These are phyloP conservation scores for Lanmaoa pseudosensibilis DNA, from an alignment of 768 basidiomycete genomes.

Conservation along the genomic window DNA sequence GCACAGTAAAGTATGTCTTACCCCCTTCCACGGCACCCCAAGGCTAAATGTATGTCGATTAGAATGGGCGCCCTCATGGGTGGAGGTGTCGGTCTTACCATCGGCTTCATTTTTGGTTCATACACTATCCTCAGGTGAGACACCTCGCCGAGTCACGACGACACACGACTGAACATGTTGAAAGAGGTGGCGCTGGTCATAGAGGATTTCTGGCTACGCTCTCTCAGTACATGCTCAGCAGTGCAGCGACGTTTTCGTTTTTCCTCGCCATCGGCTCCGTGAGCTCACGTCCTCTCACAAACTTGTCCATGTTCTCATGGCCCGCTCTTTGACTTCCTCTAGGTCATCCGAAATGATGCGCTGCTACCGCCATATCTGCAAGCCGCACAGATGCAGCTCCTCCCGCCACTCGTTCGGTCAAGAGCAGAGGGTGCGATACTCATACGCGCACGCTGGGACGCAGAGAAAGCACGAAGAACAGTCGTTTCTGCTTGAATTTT, in stretches of 20 bases:
- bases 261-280: slow-evolving; percentile 96
- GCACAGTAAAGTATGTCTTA: slow-evolving; percentile 58
- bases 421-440: slow-evolving; percentile 66
- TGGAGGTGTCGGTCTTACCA: slow-evolving; percentile 91
- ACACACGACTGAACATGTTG: slow-evolving; percentile 7
- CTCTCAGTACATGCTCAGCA: slow-evolving; percentile 97
- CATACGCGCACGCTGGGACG: slow-evolving; percentile 76
- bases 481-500: slow-evolving; percentile 11
- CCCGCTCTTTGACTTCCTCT: neutral
- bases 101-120: slow-evolving; percentile 95
- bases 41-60: slow-evolving; percentile 13
- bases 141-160: neutral
- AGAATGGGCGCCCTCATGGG: slow-evolving; percentile 95
- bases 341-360: slow-evolving; percentile 90
- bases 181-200: slow-evolving; percentile 86
- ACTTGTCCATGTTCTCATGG: slow-evolving; percentile 2
- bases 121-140: slow-evolving; percentile 87
- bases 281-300: slow-evolving; percentile 24
- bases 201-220: slow-evolving; percentile 88
- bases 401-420: slow-evolving; percentile 57
- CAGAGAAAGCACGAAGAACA: slow-evolving; percentile 45
- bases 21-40: neutral
- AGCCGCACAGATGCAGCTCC: slow-evolving; percentile 60
- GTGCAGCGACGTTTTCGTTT: slow-evolving; percentile 95
- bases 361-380: slow-evolving; percentile 58